phyloP scores from a whole-genome alignment of 352 stramenopile species.

The Phytophthora tentaculata region DNA sequence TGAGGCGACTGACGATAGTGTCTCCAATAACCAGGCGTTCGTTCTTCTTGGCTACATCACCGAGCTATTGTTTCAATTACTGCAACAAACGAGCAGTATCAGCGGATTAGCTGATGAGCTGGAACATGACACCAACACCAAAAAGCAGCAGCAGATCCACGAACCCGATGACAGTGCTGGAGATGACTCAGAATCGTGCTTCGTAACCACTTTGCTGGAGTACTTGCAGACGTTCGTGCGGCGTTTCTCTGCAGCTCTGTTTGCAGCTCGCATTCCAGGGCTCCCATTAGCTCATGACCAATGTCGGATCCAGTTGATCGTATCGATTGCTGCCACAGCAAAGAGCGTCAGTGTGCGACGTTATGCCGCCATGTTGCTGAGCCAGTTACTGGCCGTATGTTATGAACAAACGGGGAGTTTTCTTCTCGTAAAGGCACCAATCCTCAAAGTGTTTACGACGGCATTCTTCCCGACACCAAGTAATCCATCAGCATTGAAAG shows the following conservation, averaged over 20 bases:
- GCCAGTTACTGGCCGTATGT: constrained; percentile 49
- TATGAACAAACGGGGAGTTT: constrained; percentile 76
- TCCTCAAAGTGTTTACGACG: constrained; percentile 53
- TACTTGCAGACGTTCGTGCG: constrained; percentile 57
- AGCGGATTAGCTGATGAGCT: constrained; percentile 36
- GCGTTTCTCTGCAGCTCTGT: constrained; percentile 63
- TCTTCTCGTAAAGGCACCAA: constrained; percentile 49
- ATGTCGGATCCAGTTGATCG: constrained; percentile 48
- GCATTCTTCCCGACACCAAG: constrained; percentile 47
- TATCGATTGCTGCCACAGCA: constrained; percentile 53
- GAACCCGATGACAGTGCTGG: constrained; percentile 31
- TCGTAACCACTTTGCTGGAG: constrained; percentile 54
- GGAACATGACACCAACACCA: neutral
- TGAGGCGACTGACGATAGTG: neutral
- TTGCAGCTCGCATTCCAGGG: constrained; percentile 52
- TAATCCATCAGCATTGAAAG: constrained; percentile 1
- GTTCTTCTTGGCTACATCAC: constrained; percentile 58
- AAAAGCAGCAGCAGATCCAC: constrained; percentile 25
- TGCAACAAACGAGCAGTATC: constrained; percentile 59
- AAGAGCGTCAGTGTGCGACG: constrained; percentile 38
- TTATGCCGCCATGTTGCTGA: constrained; percentile 53
- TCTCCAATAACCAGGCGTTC: constrained; percentile 47
- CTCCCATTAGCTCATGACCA: constrained; percentile 65
- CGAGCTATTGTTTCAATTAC: constrained; percentile 63
- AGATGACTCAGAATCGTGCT: constrained; percentile 32